phyloP scores from a whole-genome alignment of 2,329 filamentous ascomycete genomes.

The Aspergillus cejpii region DNA sequence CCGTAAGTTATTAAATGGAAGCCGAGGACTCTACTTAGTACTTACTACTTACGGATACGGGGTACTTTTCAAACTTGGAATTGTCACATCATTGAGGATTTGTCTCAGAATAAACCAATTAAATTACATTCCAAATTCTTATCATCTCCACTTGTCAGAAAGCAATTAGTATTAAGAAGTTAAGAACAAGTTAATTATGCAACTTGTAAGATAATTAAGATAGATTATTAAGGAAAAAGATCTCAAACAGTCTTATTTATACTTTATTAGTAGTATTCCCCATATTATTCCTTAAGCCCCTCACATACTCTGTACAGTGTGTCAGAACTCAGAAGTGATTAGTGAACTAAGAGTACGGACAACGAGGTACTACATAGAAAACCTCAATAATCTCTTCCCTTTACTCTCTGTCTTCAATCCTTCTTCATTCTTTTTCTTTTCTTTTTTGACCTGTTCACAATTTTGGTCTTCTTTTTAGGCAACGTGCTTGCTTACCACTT shows the following conservation, averaged over 20 bases:
- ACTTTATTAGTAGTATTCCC: too few relatives aligned
- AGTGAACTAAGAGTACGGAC: too few relatives aligned
- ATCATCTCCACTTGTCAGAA: conserved; percentile 8
- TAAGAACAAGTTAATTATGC: too few relatives aligned
- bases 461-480: conserved; percentile 15
- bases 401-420: conserved; percentile 13
- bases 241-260: conserved; percentile 1
- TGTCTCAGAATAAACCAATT: conserved; percentile 30
- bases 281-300: too few relatives aligned
- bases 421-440: conserved; percentile 4
- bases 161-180: conserved; percentile 15
- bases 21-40: too few relatives aligned
- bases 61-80: neutral
- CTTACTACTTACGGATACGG: too few relatives aligned
- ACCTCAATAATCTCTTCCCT: conserved; percentile 6
- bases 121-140: conserved; percentile 1
- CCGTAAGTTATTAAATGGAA: too few relatives aligned
- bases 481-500: conserved; percentile 19
- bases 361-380: too few relatives aligned
- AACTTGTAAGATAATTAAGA: too few relatives aligned
- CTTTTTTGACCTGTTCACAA: conserved; percentile 21
- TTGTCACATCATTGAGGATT: conserved; percentile 18
- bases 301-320: too few relatives aligned
- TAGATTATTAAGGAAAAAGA: too few relatives aligned
- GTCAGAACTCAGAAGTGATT: too few relatives aligned